Evolutionary conservation across 176 grass and related monocot species (phyloP).

Genomic region (Dendrocalamus sinicus): DNA sequence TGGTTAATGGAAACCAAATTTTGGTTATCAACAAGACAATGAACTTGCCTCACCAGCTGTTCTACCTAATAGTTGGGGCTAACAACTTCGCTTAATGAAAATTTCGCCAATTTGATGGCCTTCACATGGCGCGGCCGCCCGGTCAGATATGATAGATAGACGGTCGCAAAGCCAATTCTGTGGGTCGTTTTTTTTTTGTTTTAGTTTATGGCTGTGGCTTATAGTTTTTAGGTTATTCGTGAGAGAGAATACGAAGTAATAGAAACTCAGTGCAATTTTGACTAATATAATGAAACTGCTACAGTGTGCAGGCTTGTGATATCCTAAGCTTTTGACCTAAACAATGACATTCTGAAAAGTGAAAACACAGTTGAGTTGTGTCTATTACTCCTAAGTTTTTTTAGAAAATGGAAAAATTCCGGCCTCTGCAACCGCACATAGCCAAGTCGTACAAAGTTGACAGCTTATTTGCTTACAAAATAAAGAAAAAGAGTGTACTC

Average conservation of each 20-base stretch:
- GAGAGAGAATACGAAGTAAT: too few relatives aligned
- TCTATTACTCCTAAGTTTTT: neutral
- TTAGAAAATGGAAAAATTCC: too few relatives aligned
- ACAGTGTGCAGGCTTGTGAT: neutral
- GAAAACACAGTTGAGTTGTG: neutral
- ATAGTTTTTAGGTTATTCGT: too few relatives aligned
- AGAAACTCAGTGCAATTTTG: too few relatives aligned
- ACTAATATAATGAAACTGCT: too few relatives aligned
- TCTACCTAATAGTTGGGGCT: neutral
- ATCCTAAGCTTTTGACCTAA: constrained; percentile 25
- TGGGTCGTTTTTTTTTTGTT: too few relatives aligned
- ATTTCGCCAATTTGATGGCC: neutral
- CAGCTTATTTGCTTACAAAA: too few relatives aligned
- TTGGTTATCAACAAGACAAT: neutral
- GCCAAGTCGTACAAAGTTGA: too few relatives aligned
- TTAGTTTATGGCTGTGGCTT: fast-evolving
- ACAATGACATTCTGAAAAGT: neutral
- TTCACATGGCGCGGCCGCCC: neutral
- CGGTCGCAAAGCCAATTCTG: neutral
- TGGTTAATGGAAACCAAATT: neutral
- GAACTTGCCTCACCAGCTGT: neutral
- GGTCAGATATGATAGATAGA: neutral
- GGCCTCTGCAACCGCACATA: too few relatives aligned
- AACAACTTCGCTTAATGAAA: neutral
- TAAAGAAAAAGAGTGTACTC: too few relatives aligned